A percentile compares a stretch with the other conserved stretches of the same genome.
Conservation (phyloP, 345 rosid species). For the Rhizophora apiculata region DNA sequence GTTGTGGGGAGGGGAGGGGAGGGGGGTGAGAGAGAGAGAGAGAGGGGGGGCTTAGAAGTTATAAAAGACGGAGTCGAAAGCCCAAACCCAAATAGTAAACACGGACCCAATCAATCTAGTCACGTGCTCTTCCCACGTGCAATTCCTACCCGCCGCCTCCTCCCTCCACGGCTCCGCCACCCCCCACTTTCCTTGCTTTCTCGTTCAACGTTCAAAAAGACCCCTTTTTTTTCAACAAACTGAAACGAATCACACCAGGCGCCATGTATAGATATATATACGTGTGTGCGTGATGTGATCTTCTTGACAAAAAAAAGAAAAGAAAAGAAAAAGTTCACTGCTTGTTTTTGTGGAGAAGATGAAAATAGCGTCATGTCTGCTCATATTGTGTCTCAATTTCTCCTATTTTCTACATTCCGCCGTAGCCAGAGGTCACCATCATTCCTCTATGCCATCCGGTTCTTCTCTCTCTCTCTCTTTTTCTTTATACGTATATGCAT, state of each 20-base stretch:
- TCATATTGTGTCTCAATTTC: slow-evolving; percentile 17
- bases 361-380: slow-evolving; percentile 11
- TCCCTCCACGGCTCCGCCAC: too few relatives aligned
- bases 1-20: too few relatives aligned
- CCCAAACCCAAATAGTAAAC: not conserved
- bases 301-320: not conserved
- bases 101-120: not conserved
- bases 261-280: not conserved
- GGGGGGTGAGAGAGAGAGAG: too few relatives aligned
- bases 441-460: slow-evolving; percentile 39
- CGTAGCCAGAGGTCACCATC: slow-evolving; percentile 44
- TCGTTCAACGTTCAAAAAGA: slow-evolving; percentile 4
- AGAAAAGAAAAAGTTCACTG: not conserved
- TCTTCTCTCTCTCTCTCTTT: slow-evolving; percentile 5
- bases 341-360: slow-evolving; percentile 7
- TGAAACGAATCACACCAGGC: not conserved
- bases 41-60: too few relatives aligned
- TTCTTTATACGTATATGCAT: not conserved
- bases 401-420: slow-evolving; percentile 22
- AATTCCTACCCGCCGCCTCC: not conserved
- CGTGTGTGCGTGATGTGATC: not conserved
- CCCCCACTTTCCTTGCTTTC: not conserved
- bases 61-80: too few relatives aligned
- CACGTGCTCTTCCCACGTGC: not conserved
- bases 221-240: not conserved